A percentile compares a stretch with the other conserved stretches of the same genome.
These are phyloP conservation scores for Eucommia ulmoides DNA, from an alignment of 257 asterid species.

Conservation along the genomic window DNA sequence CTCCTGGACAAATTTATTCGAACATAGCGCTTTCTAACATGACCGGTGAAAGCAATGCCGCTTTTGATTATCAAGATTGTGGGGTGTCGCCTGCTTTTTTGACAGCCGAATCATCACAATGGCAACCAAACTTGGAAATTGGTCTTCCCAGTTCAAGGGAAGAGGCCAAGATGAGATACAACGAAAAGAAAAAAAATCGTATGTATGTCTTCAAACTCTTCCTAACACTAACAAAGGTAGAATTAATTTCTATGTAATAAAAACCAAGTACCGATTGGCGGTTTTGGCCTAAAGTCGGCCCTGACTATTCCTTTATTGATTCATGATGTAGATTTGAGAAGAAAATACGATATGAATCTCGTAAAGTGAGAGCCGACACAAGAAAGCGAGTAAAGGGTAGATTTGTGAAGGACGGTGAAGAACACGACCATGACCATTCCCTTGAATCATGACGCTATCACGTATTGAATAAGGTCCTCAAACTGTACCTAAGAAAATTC, in stretches of 20 bases:
- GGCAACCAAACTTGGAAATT: constrained; percentile 44
- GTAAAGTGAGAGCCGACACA: constrained; percentile 89
- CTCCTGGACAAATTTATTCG: constrained; percentile 35
- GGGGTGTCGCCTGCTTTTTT: constrained; percentile 45
- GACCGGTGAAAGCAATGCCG: constrained; percentile 42
- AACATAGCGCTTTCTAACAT: constrained; percentile 35
- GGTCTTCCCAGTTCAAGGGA: constrained; percentile 57
- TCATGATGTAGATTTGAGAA: constrained; percentile 54
- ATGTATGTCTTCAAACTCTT: constrained; percentile 24
- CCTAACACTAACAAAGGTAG: too few species aligned
- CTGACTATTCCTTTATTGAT: not conserved
- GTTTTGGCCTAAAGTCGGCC: not conserved
- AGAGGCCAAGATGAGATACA: constrained; percentile 79
- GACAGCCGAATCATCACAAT: constrained; percentile 37
- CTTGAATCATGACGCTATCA: too few species aligned
- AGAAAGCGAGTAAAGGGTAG: constrained; percentile 86
- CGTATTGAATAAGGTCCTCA: too few species aligned
- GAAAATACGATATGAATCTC: constrained; percentile 83
- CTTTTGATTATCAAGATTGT: constrained; percentile 63
- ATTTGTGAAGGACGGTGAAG: constrained; percentile 80
- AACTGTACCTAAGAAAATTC: too few species aligned
- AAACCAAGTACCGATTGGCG: too few species aligned
- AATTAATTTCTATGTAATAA: too few species aligned
- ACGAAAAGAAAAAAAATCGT: constrained; percentile 73
- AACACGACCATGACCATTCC: constrained; percentile 38